These are phyloP conservation scores for Diaporthe sp. DNA, from an alignment of 2,329 filamentous ascomycete genomes.

Conservation along the genomic window DNA sequence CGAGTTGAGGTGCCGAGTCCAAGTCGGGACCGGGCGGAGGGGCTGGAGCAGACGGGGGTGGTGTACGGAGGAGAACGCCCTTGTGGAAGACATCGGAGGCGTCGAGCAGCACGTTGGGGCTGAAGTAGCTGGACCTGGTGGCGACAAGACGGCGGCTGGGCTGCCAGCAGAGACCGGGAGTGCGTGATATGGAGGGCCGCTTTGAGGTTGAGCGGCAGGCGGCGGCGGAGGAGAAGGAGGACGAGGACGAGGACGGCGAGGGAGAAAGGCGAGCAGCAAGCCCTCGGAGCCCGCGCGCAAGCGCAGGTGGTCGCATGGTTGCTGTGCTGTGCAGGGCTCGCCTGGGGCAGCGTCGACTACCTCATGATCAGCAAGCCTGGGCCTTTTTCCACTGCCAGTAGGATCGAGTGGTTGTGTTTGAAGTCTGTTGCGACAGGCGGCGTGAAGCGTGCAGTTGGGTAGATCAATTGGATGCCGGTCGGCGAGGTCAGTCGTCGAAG, in stretches of 20 bases:
- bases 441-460: neutral
- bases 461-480: neutral
- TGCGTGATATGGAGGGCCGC: neutral
- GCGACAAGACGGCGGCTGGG: constrained; percentile 45
- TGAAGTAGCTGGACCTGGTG: constrained; percentile 51
- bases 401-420: neutral
- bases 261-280: constrained; percentile 28
- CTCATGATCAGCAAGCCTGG: constrained; percentile 23
- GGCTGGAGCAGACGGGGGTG: constrained; percentile 30
- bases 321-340: constrained; percentile 30
- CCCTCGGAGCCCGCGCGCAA: constrained; percentile 9
- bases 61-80: constrained; percentile 24
- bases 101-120: constrained; percentile 51
- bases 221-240: neutral
- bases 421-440: neutral
- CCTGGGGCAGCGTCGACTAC: constrained; percentile 25
- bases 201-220: neutral
- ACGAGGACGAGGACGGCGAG: neutral
- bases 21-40: neutral
- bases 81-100: constrained; percentile 45
- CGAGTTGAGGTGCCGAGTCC: neutral
- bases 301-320: constrained; percentile 39
- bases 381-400: neutral
- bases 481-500: neutral
- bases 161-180: constrained; percentile 46